Conservation (phyloP, 2,329 filamentous ascomycete species). For the Nigrospora osmanthi region DNA sequence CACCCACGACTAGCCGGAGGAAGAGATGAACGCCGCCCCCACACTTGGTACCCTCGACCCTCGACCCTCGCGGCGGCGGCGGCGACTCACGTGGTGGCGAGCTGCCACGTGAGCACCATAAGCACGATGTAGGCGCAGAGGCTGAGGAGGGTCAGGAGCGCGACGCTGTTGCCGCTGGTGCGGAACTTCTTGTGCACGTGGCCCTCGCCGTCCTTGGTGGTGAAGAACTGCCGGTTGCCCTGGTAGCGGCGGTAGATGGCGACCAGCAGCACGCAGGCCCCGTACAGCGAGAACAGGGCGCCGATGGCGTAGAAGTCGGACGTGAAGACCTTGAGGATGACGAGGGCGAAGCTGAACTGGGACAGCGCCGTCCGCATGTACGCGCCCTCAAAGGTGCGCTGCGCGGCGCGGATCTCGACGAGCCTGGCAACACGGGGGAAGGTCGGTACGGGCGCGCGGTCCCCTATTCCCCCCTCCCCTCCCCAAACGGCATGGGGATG, state of each 20-base stretch:
- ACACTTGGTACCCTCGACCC: not conserved
- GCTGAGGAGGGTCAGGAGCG: slow-evolving; percentile 48
- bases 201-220: slow-evolving; percentile 33
- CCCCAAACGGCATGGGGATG: too few species aligned
- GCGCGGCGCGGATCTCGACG: slow-evolving; percentile 88
- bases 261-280: slow-evolving; percentile 73
- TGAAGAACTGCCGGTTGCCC: slow-evolving; percentile 91
- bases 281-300: slow-evolving; percentile 91
- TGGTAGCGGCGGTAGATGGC: slow-evolving; percentile 82
- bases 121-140: slow-evolving; percentile 49
- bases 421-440: slow-evolving; percentile 38
- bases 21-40: too few species aligned
- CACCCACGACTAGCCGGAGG: too few species aligned
- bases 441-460: too few species aligned
- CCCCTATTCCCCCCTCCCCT: too few species aligned
- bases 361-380: slow-evolving; percentile 92
- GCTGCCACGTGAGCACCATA: slow-evolving; percentile 44
- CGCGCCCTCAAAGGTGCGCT: slow-evolving; percentile 94
- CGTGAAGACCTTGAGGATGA: slow-evolving; percentile 95
- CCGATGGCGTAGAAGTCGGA: slow-evolving; percentile 94
- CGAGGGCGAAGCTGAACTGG: slow-evolving; percentile 90
- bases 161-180: slow-evolving; percentile 56
- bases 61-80: too few species aligned
- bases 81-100: slow-evolving; percentile 19
- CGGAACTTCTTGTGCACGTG: slow-evolving; percentile 48